These are phyloP conservation scores for Eucalyptus guilfoylei DNA, from an alignment of 345 rosid species.

Conservation along the genomic window DNA sequence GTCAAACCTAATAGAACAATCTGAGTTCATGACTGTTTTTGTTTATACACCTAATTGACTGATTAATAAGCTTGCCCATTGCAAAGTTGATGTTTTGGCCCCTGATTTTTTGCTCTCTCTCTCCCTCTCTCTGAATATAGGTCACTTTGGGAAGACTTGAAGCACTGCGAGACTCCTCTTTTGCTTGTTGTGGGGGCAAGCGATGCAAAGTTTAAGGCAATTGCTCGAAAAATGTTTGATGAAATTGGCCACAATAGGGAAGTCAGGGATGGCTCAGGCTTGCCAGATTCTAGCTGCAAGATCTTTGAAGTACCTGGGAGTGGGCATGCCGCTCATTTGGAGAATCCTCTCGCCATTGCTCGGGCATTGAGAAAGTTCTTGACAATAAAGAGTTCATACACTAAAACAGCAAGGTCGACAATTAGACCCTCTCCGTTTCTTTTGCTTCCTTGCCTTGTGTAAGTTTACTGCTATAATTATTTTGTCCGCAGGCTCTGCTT, in stretches of 20 bases:
- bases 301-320: constrained; percentile 39
- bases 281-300: constrained; percentile 7
- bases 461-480: not conserved
- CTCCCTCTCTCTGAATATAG: constrained; percentile 12
- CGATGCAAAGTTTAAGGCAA: constrained; percentile 54
- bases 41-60: not conserved
- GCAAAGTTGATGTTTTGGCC: not conserved
- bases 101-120: not conserved
- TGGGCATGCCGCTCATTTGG: constrained; percentile 87
- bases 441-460: not conserved
- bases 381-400: not conserved
- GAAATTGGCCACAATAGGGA: constrained; percentile 5
- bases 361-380: constrained; percentile 47
- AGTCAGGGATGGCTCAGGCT: not conserved
- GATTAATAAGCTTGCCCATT: not conserved
- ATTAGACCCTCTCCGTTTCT: not conserved
- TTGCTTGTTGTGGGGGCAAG: constrained; percentile 52
- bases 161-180: constrained; percentile 39
- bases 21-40: not conserved
- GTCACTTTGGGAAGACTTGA: constrained; percentile 77
- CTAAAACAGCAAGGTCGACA: not conserved
- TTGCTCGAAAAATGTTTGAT: constrained; percentile 28
- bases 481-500: not conserved
- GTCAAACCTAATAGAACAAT: not conserved
- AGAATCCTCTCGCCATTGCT: constrained; percentile 53